Conservation (phyloP, 139 green algal species). For the Coelastrella sp. region DNA sequence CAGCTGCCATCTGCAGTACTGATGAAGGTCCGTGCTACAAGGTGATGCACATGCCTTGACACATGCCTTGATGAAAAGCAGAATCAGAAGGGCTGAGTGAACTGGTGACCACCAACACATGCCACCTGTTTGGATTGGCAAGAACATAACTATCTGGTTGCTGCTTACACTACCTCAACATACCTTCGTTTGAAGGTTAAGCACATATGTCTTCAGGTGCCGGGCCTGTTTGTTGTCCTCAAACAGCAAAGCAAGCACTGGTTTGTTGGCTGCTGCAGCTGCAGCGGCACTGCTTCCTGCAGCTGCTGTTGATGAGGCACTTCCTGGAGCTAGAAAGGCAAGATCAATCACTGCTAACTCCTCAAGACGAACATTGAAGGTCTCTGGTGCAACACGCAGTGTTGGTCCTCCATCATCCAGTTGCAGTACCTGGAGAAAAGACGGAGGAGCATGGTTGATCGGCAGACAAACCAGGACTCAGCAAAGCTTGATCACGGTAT, state of each 20-base stretch:
- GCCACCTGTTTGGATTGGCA: no score
- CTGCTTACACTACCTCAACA: no score
- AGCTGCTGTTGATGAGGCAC: slow-evolving; percentile 3
- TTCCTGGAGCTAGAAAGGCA: slow-evolving; percentile 74
- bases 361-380: slow-evolving; percentile 91
- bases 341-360: slow-evolving; percentile 90
- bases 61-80: no score
- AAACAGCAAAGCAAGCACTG: slow-evolving; percentile 92
- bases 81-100: no score
- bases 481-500: no score
- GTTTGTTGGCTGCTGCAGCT: slow-evolving; percentile 36
- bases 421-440: background rate
- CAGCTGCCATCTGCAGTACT: no score
- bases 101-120: no score
- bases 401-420: background rate
- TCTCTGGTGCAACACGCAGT: slow-evolving; percentile 73
- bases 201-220: slow-evolving; percentile 82
- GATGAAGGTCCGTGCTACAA: no score
- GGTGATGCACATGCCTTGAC: no score
- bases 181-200: slow-evolving; percentile 39
- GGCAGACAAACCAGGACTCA: no score
- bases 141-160: no score
- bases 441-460: background rate
- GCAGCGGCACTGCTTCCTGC: background rate
- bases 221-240: slow-evolving; percentile 90